phyloP scores from a whole-genome alignment of 208 protist genomes.

The Crithidia bombi region DNA sequence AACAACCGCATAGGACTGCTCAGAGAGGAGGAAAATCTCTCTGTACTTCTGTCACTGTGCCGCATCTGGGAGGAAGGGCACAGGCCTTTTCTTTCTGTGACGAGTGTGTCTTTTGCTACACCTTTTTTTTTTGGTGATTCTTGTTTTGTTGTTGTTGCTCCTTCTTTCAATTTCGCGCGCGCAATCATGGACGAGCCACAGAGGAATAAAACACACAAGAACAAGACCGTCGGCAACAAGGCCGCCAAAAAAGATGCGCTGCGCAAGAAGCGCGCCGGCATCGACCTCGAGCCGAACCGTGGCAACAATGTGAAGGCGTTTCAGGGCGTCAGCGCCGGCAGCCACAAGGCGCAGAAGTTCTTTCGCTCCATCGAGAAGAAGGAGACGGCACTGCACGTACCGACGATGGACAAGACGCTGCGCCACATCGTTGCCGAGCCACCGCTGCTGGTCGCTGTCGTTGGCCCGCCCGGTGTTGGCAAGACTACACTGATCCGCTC shows the following conservation, averaged over 20 bases:
- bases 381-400: constrained; percentile 83
- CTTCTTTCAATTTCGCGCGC: background rate
- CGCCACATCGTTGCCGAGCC: constrained; percentile 87
- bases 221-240: constrained; percentile 87
- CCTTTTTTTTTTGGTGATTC: constrained; percentile 10
- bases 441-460: constrained; percentile 96
- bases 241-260: constrained; percentile 83
- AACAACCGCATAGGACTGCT: too few relatives aligned
- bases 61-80: too few relatives aligned
- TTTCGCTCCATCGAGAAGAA: constrained; percentile 87
- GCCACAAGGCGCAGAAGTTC: constrained; percentile 85
- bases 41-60: background rate
- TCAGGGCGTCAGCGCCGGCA: constrained; percentile 59
- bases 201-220: constrained; percentile 90
- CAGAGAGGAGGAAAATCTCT: too few relatives aligned
- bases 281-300: constrained; percentile 91
- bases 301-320: constrained; percentile 94
- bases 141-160: constrained; percentile 16
- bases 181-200: constrained; percentile 70
- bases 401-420: constrained; percentile 87
- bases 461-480: constrained; percentile 96
- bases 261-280: constrained; percentile 88
- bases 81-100: too few relatives aligned
- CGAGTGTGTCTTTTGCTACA: background rate
- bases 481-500: constrained; percentile 98